Evolutionary conservation across 768 basidiomycete genomes (phyloP).

Genomic region (Trichaptum fuscoviolaceum): DNA sequence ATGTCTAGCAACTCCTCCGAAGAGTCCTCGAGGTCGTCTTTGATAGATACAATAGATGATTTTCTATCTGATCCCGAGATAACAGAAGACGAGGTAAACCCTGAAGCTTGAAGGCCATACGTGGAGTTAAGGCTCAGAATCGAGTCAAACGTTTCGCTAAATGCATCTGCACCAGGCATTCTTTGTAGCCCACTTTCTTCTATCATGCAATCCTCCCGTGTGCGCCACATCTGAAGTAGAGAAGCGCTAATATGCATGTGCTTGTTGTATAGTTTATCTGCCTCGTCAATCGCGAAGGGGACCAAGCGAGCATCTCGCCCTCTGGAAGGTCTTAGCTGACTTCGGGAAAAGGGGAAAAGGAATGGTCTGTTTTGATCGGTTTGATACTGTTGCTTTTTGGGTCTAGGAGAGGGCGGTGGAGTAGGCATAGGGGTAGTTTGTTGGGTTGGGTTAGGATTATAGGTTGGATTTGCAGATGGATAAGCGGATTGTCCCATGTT

Average conservation of each 20-base stretch:
- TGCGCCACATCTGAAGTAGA: slow-evolving; percentile 91
- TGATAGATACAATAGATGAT: slow-evolving; percentile 1
- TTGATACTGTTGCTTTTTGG: slow-evolving; percentile 98
- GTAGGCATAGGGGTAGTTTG: slow-evolving; percentile 89
- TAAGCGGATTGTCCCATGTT: slow-evolving; percentile 25
- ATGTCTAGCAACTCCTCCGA: slow-evolving; percentile 69
- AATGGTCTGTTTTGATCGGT: slow-evolving; percentile 94
- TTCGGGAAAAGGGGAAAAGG: slow-evolving; percentile 90
- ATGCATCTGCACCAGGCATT: slow-evolving; percentile 63
- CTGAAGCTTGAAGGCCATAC: neutral
- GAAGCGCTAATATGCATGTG: slow-evolving; percentile 90
- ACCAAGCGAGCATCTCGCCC: slow-evolving; percentile 65
- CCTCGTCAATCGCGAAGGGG: slow-evolving; percentile 94
- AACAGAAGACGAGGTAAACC: neutral
- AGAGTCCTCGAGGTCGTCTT: slow-evolving; percentile 36
- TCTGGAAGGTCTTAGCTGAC: slow-evolving; percentile 24
- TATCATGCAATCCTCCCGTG: slow-evolving; percentile 91
- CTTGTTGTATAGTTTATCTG: slow-evolving; percentile 80
- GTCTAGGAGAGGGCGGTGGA: slow-evolving; percentile 79
- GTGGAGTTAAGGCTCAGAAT: slow-evolving; percentile 1
- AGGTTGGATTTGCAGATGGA: slow-evolving; percentile 35
- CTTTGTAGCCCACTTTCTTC: slow-evolving; percentile 87
- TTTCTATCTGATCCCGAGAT: neutral
- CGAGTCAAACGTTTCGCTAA: slow-evolving; percentile 37
- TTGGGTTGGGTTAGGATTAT: slow-evolving; percentile 43